These are phyloP conservation scores for Ajuga chamaepitys DNA, from an alignment of 257 asterid species.

Conservation along the genomic window DNA sequence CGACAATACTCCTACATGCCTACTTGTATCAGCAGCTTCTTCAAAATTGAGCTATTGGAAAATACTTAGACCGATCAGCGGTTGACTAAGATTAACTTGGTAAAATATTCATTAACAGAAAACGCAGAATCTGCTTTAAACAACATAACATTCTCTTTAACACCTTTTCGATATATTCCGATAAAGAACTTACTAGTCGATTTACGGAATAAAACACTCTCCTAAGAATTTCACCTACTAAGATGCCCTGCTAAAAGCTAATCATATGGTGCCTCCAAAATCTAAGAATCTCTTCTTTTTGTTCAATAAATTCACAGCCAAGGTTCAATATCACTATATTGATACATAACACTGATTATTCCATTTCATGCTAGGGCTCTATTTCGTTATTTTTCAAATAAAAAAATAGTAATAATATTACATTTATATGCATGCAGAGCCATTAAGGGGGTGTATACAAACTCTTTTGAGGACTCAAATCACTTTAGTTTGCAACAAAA, in stretches of 20 bases:
- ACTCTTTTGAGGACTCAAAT: too few relatives aligned
- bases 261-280: slow-evolving; percentile 6
- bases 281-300: neutral
- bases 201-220: neutral
- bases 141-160: neutral
- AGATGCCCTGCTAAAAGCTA: neutral
- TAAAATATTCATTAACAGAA: neutral
- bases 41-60: neutral
- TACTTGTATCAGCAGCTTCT: neutral
- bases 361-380: neutral
- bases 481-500: too few relatives aligned
- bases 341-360: neutral
- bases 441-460: slow-evolving; percentile 3
- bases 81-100: neutral
- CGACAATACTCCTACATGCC: neutral
- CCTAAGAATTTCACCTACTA: neutral
- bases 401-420: neutral
- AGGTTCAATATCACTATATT: neutral
- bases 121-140: neutral
- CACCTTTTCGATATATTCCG: neutral
- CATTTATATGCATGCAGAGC: slow-evolving; percentile 14
- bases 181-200: neutral
- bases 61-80: neutral
- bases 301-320: neutral
- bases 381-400: too few relatives aligned